Evolutionary conservation across 2,329 filamentous ascomycete genomes (phyloP), one percentile per base, ranked within the genome.

Genomic region (Periconia sp.): DNA sequence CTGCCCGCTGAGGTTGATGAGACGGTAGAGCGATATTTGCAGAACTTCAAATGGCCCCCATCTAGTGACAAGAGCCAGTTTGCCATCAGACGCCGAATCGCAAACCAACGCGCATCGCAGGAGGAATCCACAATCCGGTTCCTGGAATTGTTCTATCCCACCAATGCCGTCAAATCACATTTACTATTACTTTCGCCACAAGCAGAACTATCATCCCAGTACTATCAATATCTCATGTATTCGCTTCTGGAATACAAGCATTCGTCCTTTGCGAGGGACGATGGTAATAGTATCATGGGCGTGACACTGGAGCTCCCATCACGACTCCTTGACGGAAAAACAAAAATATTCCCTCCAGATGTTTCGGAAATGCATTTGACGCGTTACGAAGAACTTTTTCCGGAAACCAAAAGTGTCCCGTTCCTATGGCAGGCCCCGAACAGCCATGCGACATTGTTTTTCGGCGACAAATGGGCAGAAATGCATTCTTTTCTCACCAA

Each of bases 381-480:
- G 7, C 60, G 64, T 18, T 65, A 67, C 32, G 51, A 59, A 8
- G 52, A 54, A 16, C 25, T 56, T 21, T 59, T 51, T 33, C 37
- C 57, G 4, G 57, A 69, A 19, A 58, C 67, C 4, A 36, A 71
- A 4, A 57, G 42, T 22, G 79, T 81, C 0, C 78, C 87, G 0
- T 95, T 95, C 59, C 74, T 95, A 7, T 96, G 91, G 86, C 88
- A 96, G 69, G 83, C 85, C 2, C 92, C 92, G 4, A 88, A 85
- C 52, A 89, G 86, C 61, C 87, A 94, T 51, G 92, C 92, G 1
- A 82, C 85, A 9, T 77, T 99, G 8, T 86, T 92, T 64, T 84
- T 94, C 42, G 91, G 92, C 30, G 83, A 90, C 34, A 91, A 87
- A 61, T 99, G 94, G 94, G 74, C 82, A 10, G 89, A 95, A 56